These are phyloP conservation scores for Candida dendrica DNA, from an alignment of 805 yeast species.

Conservation along the genomic window DNA sequence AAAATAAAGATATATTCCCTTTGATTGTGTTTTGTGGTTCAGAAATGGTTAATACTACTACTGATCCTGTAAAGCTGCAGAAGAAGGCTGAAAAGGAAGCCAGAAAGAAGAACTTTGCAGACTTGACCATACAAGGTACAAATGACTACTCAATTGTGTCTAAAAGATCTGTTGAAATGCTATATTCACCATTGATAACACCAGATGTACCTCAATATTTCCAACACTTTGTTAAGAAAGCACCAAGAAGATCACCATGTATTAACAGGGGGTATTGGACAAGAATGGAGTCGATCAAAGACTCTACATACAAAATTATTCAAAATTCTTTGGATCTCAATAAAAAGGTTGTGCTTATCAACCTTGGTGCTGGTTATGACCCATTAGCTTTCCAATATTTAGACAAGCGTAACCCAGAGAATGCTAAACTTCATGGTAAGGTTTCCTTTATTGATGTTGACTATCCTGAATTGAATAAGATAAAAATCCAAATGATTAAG, in stretches of 20 bases:
- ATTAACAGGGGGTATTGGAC: constrained; percentile 82
- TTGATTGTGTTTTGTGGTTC: too few species aligned
- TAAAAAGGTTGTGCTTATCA: constrained; percentile 40
- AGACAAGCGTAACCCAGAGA: constrained; percentile 23
- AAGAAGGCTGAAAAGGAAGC: constrained; percentile 11
- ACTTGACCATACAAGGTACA: constrained; percentile 73
- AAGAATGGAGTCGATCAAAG: constrained; percentile 62
- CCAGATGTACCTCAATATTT: constrained; percentile 38
- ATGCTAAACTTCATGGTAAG: constrained; percentile 20
- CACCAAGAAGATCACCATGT: constrained; percentile 67
- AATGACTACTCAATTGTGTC: constrained; percentile 80
- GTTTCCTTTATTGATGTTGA: constrained; percentile 63
- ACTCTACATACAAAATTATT: constrained; percentile 42
- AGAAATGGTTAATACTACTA: constrained; percentile 1
- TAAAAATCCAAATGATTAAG: constrained; percentile 47
- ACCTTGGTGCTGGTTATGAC: constrained; percentile 76
- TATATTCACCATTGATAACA: constrained; percentile 33
- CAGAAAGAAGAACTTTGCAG: constrained; percentile 45
- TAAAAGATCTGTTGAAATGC: constrained; percentile 68
- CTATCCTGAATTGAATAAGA: constrained; percentile 58
- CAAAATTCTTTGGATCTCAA: constrained; percentile 15
- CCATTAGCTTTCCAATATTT: constrained; percentile 50
- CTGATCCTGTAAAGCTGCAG: constrained; percentile 10
- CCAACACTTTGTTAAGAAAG: constrained; percentile 57
- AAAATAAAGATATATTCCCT: too few species aligned